A percentile compares a stretch with the other conserved stretches of the same genome.
Conservation (phyloP, 257 asterid genomes). For the Capsicum pubescens region DNA sequence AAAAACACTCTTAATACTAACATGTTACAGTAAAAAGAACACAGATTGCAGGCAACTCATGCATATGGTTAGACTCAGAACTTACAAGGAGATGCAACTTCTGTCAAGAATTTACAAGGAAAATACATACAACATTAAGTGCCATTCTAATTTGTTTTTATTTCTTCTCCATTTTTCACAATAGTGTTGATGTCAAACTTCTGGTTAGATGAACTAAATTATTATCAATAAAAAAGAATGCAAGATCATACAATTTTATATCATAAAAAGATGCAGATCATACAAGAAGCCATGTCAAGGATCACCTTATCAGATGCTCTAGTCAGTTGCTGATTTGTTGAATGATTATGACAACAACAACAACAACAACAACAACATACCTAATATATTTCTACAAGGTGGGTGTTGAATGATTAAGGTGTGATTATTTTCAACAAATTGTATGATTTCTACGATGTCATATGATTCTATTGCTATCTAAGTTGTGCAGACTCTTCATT, state of each 20-base stretch:
- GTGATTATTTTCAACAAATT: not conserved
- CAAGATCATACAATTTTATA: too few species aligned
- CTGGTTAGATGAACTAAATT: not conserved
- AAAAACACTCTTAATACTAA: too few species aligned
- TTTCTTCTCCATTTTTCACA: not conserved
- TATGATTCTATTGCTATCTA: not conserved
- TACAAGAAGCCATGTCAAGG: not conserved
- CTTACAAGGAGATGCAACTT: not conserved
- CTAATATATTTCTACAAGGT: too few species aligned
- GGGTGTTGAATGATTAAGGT: not conserved
- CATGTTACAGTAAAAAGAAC: conserved; percentile 2
- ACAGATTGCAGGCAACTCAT: not conserved
- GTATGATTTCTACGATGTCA: not conserved
- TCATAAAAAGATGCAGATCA: not conserved
- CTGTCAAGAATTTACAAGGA: not conserved
- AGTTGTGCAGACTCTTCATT: too few species aligned
- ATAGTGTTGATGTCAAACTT: not conserved
- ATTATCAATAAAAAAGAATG: not conserved
- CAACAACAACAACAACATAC: too few species aligned
- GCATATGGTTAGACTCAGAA: not conserved
- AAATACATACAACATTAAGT: not conserved
- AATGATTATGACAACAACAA: not conserved
- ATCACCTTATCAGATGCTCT: not conserved
- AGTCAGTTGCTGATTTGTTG: conserved; percentile 18
- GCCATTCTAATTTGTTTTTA: not conserved